Evolutionary conservation across 179 eudicot genomes (phyloP).

Genomic region (Camellia oleifera): DNA sequence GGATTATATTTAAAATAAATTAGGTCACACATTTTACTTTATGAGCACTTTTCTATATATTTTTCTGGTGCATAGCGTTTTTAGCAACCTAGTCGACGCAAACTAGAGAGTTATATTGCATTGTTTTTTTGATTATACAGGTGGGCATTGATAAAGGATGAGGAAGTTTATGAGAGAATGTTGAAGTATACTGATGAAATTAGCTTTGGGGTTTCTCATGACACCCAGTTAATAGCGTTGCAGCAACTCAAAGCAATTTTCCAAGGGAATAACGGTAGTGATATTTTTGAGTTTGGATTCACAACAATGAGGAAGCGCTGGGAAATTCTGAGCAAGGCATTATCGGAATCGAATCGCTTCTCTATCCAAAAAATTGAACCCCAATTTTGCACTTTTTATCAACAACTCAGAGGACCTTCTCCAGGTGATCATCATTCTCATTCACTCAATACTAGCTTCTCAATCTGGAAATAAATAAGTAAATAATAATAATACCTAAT

Average conservation of each 20-base stretch:
- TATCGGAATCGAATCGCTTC: constrained; percentile 32
- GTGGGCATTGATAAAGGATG: constrained; percentile 51
- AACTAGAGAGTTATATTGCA: not conserved
- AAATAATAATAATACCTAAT: no score
- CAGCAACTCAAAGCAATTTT: constrained; percentile 32
- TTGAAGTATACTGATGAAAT: not conserved
- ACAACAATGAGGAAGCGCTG: constrained; percentile 31
- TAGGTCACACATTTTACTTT: no score
- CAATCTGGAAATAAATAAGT: no score
- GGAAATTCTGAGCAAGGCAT: constrained; percentile 21
- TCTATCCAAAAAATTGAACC: constrained; percentile 38
- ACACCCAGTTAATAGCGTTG: constrained; percentile 35
- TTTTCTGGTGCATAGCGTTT: no score
- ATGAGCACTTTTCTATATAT: no score
- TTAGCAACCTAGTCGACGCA: no score
- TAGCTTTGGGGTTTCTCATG: constrained; percentile 33
- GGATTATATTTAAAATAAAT: no score
- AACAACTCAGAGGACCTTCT: constrained; percentile 32
- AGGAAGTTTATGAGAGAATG: constrained; percentile 36
- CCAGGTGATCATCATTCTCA: constrained; percentile 31
- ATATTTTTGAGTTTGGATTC: constrained; percentile 34
- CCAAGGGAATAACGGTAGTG: constrained; percentile 26
- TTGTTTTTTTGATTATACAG: constrained; percentile 6
- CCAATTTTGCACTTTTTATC: constrained; percentile 32
- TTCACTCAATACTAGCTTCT: no score